Evolutionary conservation across 768 basidiomycete species (phyloP).

Genomic region (Phaeolepiota aurea): DNA sequence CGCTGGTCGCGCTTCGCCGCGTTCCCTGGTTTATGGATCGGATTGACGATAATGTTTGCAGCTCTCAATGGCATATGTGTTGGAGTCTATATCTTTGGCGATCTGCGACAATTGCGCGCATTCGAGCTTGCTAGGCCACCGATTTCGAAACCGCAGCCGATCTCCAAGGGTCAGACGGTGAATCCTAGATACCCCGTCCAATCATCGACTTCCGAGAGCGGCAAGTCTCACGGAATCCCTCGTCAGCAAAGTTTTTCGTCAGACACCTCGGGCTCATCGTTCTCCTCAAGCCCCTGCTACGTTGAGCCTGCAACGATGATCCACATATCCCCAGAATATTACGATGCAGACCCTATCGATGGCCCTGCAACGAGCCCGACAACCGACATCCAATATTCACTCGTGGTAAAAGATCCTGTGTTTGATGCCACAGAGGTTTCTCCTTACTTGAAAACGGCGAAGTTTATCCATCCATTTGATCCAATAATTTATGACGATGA

Average conservation of each 20-base stretch:
- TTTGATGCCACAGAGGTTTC: conserved; percentile 3
- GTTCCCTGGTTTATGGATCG: conserved; percentile 64
- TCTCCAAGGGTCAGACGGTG: conserved; percentile 16
- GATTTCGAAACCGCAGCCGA: conserved; percentile 41
- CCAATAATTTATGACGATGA: conserved; percentile 18
- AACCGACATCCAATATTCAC: conserved; percentile 10
- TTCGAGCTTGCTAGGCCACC: conserved; percentile 70
- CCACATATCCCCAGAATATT: conserved; percentile 33
- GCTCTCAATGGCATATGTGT: conserved; percentile 69
- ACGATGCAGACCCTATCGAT: conserved; percentile 27
- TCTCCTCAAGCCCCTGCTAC: conserved; percentile 9
- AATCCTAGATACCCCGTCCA: conserved; percentile 11
- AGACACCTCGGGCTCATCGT: conserved; percentile 16
- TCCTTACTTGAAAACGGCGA: conserved; percentile 26
- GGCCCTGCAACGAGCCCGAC: conserved; percentile 21
- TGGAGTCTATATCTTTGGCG: conserved; percentile 74
- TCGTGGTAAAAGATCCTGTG: conserved; percentile 9
- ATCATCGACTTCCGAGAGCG: conserved; percentile 6
- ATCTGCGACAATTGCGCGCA: conserved; percentile 67
- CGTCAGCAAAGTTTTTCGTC: conserved; percentile 12
- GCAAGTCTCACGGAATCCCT: conserved; percentile 11
- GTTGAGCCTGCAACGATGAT: conserved; percentile 11
- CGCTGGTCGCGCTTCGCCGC: conserved; percentile 55
- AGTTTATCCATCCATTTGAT: conserved; percentile 43
- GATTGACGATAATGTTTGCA: conserved; percentile 50